A percentile compares a stretch with the other conserved stretches of the same genome.
Conservation (phyloP, 2,329 filamentous ascomycete genomes). For the Xylariaceae sp. region DNA sequence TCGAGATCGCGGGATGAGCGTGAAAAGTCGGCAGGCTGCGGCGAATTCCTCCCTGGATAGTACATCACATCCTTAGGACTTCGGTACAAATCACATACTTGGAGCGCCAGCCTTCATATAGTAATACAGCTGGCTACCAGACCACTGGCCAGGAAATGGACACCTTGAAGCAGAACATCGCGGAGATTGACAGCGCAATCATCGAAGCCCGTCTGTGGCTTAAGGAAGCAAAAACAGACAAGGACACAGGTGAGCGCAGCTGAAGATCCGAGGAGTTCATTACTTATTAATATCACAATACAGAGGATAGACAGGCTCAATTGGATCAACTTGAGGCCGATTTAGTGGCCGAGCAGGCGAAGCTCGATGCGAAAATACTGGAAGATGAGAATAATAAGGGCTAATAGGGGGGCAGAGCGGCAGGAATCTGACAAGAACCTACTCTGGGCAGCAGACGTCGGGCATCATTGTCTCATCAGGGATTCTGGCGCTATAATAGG, state of each 20-base stretch:
- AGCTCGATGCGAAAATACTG: too few relatives aligned
- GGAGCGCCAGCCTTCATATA: not conserved
- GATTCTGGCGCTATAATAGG: not conserved
- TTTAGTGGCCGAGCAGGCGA: conserved; percentile 18
- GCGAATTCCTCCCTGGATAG: conserved; percentile 8
- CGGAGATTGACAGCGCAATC: conserved; percentile 25
- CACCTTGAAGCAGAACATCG: conserved; percentile 22
- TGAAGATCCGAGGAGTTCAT: not conserved
- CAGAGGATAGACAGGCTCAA: conserved; percentile 19
- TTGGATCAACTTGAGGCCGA: conserved; percentile 21
- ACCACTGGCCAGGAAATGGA: conserved; percentile 17
- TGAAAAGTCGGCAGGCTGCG: not conserved
- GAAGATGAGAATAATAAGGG: too few relatives aligned
- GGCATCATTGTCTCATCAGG: not conserved
- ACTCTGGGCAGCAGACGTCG: too few relatives aligned
- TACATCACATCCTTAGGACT: not conserved
- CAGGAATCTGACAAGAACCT: too few relatives aligned
- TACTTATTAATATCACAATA: conserved; percentile 3
- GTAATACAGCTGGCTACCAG: not conserved
- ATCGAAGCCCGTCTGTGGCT: conserved; percentile 29
- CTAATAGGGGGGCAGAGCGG: too few relatives aligned
- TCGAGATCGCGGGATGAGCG: conserved; percentile 12
- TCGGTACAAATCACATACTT: not conserved
- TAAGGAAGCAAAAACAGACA: conserved; percentile 20
- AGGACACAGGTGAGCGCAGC: conserved; percentile 17